phyloP scores from a whole-genome alignment of 441 rosid species.

The Euphorbia schlechtendalii region DNA sequence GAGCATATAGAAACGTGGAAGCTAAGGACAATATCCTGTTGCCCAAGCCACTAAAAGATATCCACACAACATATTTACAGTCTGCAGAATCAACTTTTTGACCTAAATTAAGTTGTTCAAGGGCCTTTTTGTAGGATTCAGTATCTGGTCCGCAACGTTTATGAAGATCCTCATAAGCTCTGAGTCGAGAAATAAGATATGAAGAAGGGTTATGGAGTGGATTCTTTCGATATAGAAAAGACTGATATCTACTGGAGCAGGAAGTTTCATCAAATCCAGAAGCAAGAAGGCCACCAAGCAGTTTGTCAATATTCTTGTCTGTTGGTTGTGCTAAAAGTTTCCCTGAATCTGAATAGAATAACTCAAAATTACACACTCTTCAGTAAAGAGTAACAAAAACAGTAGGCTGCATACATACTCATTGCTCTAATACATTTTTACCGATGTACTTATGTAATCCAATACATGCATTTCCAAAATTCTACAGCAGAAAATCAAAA shows the following conservation, averaged over 20 bases:
- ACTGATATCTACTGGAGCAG: constrained; percentile 58
- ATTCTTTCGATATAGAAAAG: constrained; percentile 41
- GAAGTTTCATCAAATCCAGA: constrained; percentile 46
- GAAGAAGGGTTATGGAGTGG: constrained; percentile 54
- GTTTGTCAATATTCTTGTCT: constrained; percentile 30
- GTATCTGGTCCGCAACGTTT: constrained; percentile 68
- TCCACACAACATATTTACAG: constrained; percentile 68
- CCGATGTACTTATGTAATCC: neutral
- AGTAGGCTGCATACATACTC: neutral
- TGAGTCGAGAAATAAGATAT: constrained; percentile 57
- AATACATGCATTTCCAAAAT: neutral
- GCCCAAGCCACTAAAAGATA: constrained; percentile 67
- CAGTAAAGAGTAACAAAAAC: neutral
- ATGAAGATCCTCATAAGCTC: constrained; percentile 59
- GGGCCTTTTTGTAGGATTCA: constrained; percentile 41
- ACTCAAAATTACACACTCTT: neutral
- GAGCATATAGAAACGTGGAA: constrained; percentile 64
- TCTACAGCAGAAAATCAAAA: neutral
- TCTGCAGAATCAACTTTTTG: constrained; percentile 27
- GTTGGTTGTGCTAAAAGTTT: constrained; percentile 20
- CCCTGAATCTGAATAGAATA: constrained; percentile 19
- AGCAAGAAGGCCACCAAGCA: constrained; percentile 65
- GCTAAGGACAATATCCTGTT: constrained; percentile 61
- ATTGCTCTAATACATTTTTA: neutral
- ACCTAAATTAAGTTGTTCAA: constrained; percentile 39